These are phyloP conservation scores for Pestalotiopsis sp. DNA, from an alignment of 2,329 filamentous ascomycete species.

Conservation along the genomic window DNA sequence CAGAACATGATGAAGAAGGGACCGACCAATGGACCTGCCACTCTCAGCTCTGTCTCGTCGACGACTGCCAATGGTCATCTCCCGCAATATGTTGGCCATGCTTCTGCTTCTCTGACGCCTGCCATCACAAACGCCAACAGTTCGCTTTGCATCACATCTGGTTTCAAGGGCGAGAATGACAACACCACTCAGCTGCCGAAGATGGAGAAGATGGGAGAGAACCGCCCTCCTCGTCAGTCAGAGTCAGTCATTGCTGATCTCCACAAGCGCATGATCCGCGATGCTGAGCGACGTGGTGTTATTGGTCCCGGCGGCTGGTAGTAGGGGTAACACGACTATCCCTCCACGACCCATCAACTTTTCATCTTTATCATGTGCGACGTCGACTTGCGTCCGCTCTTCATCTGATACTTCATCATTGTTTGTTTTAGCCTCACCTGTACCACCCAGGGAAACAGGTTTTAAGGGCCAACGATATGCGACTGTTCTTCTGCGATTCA, in stretches of 20 bases:
- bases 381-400: slow-evolving; percentile 12
- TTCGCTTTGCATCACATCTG: slow-evolving; percentile 32
- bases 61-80: slow-evolving; percentile 58
- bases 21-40: slow-evolving; percentile 48
- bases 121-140: slow-evolving; percentile 42
- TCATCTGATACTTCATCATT: slow-evolving; percentile 28
- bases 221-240: slow-evolving; percentile 39
- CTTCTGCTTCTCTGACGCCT: slow-evolving; percentile 52
- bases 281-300: slow-evolving; percentile 33
- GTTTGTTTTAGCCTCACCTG: slow-evolving; percentile 34
- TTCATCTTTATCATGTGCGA: not conserved
- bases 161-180: slow-evolving; percentile 29
- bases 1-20: slow-evolving; percentile 55
- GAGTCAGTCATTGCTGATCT: slow-evolving; percentile 33
- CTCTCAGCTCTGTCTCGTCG: slow-evolving; percentile 53
- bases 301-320: slow-evolving; percentile 31
- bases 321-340: slow-evolving; percentile 17
- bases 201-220: slow-evolving; percentile 46
- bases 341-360: not conserved
- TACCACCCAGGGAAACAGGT: slow-evolving; percentile 22
- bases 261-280: slow-evolving; percentile 33
- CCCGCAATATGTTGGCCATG: slow-evolving; percentile 55
- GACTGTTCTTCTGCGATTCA: slow-evolving; percentile 17
- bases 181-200: slow-evolving; percentile 16
- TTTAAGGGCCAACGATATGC: slow-evolving; percentile 13